These are phyloP conservation scores for Xylariaceae sp. DNA, from an alignment of 2,329 filamentous ascomycete genomes.

Conservation along the genomic window DNA sequence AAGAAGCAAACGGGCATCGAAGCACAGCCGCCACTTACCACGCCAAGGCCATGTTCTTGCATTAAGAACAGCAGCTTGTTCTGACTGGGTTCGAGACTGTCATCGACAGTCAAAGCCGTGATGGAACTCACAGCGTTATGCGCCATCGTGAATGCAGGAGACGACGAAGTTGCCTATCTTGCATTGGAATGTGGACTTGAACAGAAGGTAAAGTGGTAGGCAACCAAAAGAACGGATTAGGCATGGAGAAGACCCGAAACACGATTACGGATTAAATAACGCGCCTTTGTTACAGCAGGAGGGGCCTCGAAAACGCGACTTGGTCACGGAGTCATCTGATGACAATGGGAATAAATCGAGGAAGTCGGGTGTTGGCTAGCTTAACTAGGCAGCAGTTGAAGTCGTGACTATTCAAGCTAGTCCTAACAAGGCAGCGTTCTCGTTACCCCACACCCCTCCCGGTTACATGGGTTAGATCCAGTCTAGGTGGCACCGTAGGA, in stretches of 20 bases:
- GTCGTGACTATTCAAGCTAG: background rate
- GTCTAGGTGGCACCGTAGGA: no score
- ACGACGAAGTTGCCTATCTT: conserved; percentile 17
- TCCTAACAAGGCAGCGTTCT: no score
- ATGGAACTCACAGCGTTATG: conserved; percentile 17
- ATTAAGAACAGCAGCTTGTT: conserved; percentile 22
- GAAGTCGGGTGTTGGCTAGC: background rate
- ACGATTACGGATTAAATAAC: background rate
- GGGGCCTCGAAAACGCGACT: conserved; percentile 16
- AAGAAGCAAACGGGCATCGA: conserved; percentile 1
- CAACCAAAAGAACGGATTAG: background rate
- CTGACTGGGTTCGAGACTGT: conserved; percentile 31
- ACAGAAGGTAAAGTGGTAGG: background rate
- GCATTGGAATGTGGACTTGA: background rate
- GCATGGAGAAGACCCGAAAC: background rate
- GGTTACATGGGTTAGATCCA: no score
- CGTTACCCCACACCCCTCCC: no score
- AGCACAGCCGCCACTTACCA: conserved; percentile 25
- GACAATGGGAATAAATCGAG: background rate
- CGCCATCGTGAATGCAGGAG: conserved; percentile 16
- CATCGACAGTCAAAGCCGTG: conserved; percentile 13
- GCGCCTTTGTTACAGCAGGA: background rate
- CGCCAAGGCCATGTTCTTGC: conserved; percentile 26
- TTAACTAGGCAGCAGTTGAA: background rate
- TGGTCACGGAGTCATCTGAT: conserved; percentile 27